Percentiles rank a stretch among this genome's conserved stretches.
phyloP scores from a whole-genome alignment of 2,329 filamentous ascomycete genomes.

The Sporothrix dimorphospora region DNA sequence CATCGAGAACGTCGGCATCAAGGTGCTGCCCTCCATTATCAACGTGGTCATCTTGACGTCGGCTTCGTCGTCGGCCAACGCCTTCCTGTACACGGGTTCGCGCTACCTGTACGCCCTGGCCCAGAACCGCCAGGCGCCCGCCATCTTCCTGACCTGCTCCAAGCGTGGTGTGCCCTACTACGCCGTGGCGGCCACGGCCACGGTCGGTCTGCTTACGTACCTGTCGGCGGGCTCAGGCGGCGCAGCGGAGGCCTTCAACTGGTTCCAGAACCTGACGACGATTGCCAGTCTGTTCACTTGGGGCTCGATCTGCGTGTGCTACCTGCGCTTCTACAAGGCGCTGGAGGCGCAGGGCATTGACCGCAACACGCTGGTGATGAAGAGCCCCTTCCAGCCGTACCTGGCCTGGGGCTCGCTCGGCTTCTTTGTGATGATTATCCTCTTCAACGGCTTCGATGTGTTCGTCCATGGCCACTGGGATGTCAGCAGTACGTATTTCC shows the following conservation, averaged over 20 bases:
- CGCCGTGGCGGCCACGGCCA: conserved; percentile 49
- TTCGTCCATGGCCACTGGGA: conserved; percentile 60
- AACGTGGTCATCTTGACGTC: conserved; percentile 65
- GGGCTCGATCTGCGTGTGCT: conserved; percentile 68
- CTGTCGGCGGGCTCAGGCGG: conserved; percentile 68
- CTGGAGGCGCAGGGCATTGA: conserved; percentile 66
- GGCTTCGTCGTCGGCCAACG: conserved; percentile 62
- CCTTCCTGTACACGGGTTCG: conserved; percentile 62
- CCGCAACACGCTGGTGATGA: conserved; percentile 66
- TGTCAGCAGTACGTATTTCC: conserved; percentile 22
- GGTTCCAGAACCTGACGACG: conserved; percentile 50
- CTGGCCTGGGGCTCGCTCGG: conserved; percentile 65
- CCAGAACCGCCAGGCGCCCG: conserved; percentile 61
- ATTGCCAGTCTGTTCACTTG: conserved; percentile 72
- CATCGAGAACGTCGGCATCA: conserved; percentile 67
- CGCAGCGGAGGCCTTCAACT: conserved; percentile 47
- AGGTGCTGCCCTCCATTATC: conserved; percentile 63
- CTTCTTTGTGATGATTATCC: conserved; percentile 68
- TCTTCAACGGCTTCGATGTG: conserved; percentile 73
- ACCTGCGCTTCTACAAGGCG: conserved; percentile 70
- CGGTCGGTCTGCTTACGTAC: conserved; percentile 68
- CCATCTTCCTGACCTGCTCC: conserved; percentile 62
- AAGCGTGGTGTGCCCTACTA: conserved; percentile 51
- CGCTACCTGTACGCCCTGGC: conserved; percentile 64
- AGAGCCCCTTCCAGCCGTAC: conserved; percentile 68